Evolutionary conservation across 805 yeast genomes (phyloP), one percentile per base, ranked within the genome.

Genomic region (Saccharomycopsis sp.): DNA sequence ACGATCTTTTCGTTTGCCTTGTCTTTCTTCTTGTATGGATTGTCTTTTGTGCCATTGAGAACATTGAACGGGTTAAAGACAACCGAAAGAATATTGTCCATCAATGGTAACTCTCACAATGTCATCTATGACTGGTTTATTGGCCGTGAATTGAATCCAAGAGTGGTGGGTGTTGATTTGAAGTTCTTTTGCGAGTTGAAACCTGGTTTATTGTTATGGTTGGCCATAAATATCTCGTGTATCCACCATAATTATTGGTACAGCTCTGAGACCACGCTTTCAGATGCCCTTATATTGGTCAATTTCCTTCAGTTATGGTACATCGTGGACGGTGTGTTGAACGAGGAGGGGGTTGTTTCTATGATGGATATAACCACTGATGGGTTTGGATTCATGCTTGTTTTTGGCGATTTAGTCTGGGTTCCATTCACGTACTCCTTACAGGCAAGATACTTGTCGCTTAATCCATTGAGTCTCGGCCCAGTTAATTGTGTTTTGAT

Each of bases 301-400:
- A 83, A 82, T 57, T 35, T 78, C 1, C 73, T 93, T 62, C 97
- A 94, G 71, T 81, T 85, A 1, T 85, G 86, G 67, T 94, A 94
- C 69, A 85, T 92, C 17, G 75, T 92, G 67, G 99, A 94, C 69
- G 97, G 97, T 54, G 96, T 93, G 0, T 74, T 89, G 64, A 90
- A 91, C 70, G 98, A 94, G 70, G 89, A 84, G 67, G 97, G 97
- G 3, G 81, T 85, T 12, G 75, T 94, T 60, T 84, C 94, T 3
- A 94, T 94, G 97, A 93, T 94, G 80, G 99, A 94, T 71, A 84
- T 92, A 54, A 87, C 96, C 3, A 89, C 97, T 9, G 99, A 94
- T 73, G 99, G 99, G 0, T 90, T 94, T 70, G 99, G 99, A 0
- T 92, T 86, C 73, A 94, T 94, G 99, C 77, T 94, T 56, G 84